These are phyloP conservation scores for Herpetospermum pedunculosum DNA, from an alignment of 306 rosid genomes.

Conservation along the genomic window DNA sequence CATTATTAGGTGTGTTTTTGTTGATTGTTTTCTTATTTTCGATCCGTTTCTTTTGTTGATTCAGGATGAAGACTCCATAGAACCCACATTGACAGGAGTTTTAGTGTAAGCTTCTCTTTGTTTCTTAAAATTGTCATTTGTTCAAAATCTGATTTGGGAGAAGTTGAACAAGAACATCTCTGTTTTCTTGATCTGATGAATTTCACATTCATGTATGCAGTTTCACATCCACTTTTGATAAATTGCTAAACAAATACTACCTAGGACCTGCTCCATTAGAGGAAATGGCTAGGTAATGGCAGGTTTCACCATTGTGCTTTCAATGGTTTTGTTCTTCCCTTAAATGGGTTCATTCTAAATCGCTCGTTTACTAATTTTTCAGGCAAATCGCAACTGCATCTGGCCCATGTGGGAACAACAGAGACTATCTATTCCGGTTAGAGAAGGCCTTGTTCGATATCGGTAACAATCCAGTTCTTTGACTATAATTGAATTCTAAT, in stretches of 20 bases:
- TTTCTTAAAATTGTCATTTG: not conserved
- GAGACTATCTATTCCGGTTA: slow-evolving; percentile 65
- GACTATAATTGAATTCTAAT: not conserved
- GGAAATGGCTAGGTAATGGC: slow-evolving; percentile 75
- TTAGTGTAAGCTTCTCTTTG: slow-evolving; percentile 49
- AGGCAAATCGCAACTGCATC: slow-evolving; percentile 95
- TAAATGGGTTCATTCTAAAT: not conserved
- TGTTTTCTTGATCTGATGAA: not conserved
- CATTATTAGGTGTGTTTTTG: not conserved
- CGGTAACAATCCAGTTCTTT: slow-evolving; percentile 27
- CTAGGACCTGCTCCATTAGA: slow-evolving; percentile 88
- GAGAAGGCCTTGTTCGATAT: slow-evolving; percentile 82
- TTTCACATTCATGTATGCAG: slow-evolving; percentile 23
- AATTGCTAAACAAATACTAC: slow-evolving; percentile 68
- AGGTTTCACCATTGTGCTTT: not conserved
- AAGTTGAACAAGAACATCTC: not conserved
- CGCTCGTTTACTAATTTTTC: slow-evolving; percentile 7
- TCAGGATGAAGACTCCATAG: slow-evolving; percentile 48
- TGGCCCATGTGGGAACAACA: slow-evolving; percentile 94
- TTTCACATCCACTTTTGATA: slow-evolving; percentile 87
- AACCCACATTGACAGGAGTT: slow-evolving; percentile 55
- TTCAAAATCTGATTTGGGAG: not conserved
- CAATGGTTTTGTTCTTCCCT: not conserved
- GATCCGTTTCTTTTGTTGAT: not conserved
- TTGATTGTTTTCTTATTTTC: not conserved